Evolutionary conservation across 345 rosid genomes (phyloP), one percentile per base, ranked within the genome.

Genomic region (Alliaria petiolata): DNA sequence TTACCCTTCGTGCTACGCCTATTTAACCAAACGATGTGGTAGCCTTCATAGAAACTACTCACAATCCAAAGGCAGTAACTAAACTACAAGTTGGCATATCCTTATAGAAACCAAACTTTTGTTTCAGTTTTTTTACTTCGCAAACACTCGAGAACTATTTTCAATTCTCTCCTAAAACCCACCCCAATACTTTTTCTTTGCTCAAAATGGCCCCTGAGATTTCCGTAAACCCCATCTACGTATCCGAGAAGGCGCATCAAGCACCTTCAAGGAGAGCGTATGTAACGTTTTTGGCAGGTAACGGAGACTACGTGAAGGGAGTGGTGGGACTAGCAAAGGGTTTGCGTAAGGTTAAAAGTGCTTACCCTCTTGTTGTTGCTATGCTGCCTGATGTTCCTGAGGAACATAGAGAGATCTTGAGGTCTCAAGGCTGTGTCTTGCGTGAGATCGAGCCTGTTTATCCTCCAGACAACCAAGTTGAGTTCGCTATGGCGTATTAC

Each of bases 321-420:
- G 90, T 87, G 10, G 91, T 85, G 14, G 96, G 97, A 16, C 49
- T 91, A 62, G 96, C 84, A 62, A 91, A 91, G 78, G 97, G 97
- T 15, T 69, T 91, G 70, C 83, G 90, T 51, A 89, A 86, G 69
- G 90, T 67, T 0, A 76, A 76, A 57, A 87, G 87, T 58, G 76
- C 71, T 10, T 85, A 89, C 68, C 93, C 93, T 43, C 86, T 91
- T 0, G 86, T 89, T 65, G 97, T 91, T 52, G 93, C 93, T n/a
- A 26, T 89, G 33, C 69, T 91, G 52, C 91, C 96, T n/a, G 93
- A 91, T 33, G 96, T 91, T 1, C 96, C 97, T 0, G 84, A 81
- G 72, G 93, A 87, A 28, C 97, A 91, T 77, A 82, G 87, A 25
- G 62, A 75, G 72, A 82, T 83, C 49, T 61, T 91, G 72, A 78